phyloP scores from a whole-genome alignment of 2,329 filamentous ascomycete genomes.

The Aspergillus sp. region DNA sequence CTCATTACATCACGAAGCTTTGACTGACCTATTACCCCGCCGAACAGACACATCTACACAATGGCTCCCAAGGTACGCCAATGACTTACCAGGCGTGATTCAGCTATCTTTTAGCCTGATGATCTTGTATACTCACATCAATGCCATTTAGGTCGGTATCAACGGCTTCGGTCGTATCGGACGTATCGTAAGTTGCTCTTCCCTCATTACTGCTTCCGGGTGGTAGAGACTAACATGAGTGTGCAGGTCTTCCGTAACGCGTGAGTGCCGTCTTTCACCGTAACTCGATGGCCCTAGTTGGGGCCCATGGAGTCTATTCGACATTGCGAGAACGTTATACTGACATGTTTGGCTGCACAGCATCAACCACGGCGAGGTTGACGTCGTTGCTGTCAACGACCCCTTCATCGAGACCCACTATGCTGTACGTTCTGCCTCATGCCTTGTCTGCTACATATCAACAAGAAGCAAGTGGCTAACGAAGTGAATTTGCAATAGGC shows the following conservation, averaged over 20 bases:
- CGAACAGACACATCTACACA: constrained; percentile 30
- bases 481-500: constrained; percentile 57
- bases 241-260: constrained; percentile 89
- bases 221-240: constrained; percentile 26
- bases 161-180: constrained; percentile 99
- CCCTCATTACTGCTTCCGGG: neutral
- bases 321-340: neutral
- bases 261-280: constrained; percentile 50
- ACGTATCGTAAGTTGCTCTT: constrained; percentile 66
- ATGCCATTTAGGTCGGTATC: constrained; percentile 74
- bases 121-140: constrained; percentile 11
- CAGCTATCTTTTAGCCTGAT: neutral
- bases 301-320: neutral
- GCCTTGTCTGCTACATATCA: neutral
- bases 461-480: constrained; percentile 5
- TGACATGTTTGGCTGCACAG: constrained; percentile 41
- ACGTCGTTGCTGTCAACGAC: constrained; percentile 97
- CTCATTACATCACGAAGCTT: constrained; percentile 14
- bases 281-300: neutral
- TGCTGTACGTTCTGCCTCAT: constrained; percentile 70
- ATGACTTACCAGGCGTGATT: neutral
- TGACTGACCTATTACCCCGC: constrained; percentile 34
- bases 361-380: constrained; percentile 82
- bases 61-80: constrained; percentile 40
- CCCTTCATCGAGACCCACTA: constrained; percentile 98